phyloP scores from a whole-genome alignment of 2,329 filamentous ascomycete species.

The Calycina herbarum region DNA sequence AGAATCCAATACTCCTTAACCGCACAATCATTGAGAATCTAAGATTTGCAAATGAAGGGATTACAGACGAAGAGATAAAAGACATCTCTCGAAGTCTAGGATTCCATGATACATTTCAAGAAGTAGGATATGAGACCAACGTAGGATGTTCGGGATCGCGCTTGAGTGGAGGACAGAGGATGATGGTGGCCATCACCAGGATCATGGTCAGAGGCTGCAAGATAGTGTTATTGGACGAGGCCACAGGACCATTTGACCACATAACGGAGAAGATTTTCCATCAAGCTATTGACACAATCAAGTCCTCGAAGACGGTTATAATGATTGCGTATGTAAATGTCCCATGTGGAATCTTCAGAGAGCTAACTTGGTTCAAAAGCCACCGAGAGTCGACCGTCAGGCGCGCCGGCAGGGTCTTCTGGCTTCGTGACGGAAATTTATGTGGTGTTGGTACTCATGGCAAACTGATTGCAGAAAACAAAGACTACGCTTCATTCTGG shows the following conservation, averaged over 20 bases:
- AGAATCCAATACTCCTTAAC: slow-evolving; percentile 76
- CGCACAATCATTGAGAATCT: slow-evolving; percentile 75
- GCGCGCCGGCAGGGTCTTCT: not conserved
- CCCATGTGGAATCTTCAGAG: not conserved
- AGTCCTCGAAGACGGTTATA: slow-evolving; percentile 2
- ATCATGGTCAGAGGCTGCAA: slow-evolving; percentile 1
- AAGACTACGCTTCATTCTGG: slow-evolving; percentile 3
- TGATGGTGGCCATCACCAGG: slow-evolving; percentile 3
- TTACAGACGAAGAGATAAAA: not conserved
- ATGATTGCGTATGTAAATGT: slow-evolving; percentile 2
- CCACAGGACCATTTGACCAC: slow-evolving; percentile 2
- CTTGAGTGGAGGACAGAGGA: slow-evolving; percentile 2
- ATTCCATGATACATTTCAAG: slow-evolving; percentile 3
- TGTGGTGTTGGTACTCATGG: slow-evolving; percentile 2
- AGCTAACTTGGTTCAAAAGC: not conserved
- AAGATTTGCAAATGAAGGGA: not conserved
- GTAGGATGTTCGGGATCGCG: not conserved
- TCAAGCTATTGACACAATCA: not conserved
- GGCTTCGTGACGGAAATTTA: slow-evolving; percentile 1
- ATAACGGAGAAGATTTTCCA: slow-evolving; percentile 4
- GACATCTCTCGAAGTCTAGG: not conserved
- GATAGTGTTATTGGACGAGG: not conserved
- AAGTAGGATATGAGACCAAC: not conserved
- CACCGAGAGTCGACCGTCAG: slow-evolving; percentile 1
- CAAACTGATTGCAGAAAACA: slow-evolving; percentile 3